phyloP scores from a whole-genome alignment of 2,329 filamentous ascomycete genomes.

The Xylariomycetidae sp. region DNA sequence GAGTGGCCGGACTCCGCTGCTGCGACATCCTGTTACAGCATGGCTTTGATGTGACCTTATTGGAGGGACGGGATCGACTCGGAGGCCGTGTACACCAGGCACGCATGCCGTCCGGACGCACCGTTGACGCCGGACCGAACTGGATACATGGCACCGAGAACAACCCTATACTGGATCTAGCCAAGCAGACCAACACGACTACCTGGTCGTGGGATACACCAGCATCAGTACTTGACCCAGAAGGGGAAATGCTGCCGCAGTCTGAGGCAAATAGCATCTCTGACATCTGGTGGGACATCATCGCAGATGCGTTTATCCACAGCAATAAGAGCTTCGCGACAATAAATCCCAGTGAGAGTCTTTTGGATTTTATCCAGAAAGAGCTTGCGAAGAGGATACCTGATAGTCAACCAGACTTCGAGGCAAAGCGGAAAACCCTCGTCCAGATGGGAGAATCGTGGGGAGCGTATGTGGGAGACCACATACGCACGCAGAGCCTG shows the following conservation, averaged over 20 bases:
- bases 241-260: constrained; percentile 45
- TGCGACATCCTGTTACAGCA: constrained; percentile 62
- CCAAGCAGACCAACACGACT: constrained; percentile 53
- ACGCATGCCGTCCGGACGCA: constrained; percentile 37
- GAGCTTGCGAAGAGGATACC: constrained; percentile 42
- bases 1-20: constrained; percentile 66
- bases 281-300: constrained; percentile 61
- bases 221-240: constrained; percentile 52
- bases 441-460: constrained; percentile 58
- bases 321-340: constrained; percentile 53
- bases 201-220: constrained; percentile 45
- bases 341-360: constrained; percentile 42
- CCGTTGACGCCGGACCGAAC: constrained; percentile 65
- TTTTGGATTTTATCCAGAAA: constrained; percentile 49
- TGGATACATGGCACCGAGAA: constrained; percentile 73
- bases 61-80: constrained; percentile 63
- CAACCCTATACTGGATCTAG: constrained; percentile 67
- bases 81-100: constrained; percentile 60
- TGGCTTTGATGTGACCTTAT: constrained; percentile 62
- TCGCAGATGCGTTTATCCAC: constrained; percentile 62
- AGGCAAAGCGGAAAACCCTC: constrained; percentile 37
- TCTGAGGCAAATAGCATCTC: constrained; percentile 43
- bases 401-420: constrained; percentile 35
- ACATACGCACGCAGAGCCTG: constrained; percentile 60
- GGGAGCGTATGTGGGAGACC: constrained; percentile 67